Evolutionary conservation across 768 basidiomycete genomes (phyloP).

Genomic region (Gymnopilus junonius): DNA sequence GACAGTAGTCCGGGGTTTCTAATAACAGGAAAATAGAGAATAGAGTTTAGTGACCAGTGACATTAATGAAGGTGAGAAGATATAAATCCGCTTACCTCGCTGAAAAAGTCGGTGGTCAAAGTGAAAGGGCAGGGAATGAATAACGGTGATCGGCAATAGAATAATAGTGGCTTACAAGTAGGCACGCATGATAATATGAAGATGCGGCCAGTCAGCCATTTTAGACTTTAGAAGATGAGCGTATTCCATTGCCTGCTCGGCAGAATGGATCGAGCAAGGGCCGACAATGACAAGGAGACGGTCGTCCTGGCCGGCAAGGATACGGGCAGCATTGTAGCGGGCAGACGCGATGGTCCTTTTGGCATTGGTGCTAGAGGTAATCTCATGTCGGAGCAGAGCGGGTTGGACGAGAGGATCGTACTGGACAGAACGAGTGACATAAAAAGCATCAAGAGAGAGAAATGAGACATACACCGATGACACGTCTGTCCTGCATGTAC

Average conservation of each 20-base stretch:
- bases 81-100: slow-evolving; percentile 33
- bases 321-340: slow-evolving; percentile 76
- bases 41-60: neutral
- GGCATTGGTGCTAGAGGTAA: slow-evolving; percentile 67
- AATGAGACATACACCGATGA: slow-evolving; percentile 66
- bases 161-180: slow-evolving; percentile 79
- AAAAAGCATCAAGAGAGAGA: neutral
- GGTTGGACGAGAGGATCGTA: slow-evolving; percentile 98
- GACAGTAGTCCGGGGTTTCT: slow-evolving; percentile 97
- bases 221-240: slow-evolving; percentile 73
- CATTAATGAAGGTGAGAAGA: neutral
- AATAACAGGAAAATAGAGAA: slow-evolving; percentile 14
- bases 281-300: slow-evolving; percentile 91
- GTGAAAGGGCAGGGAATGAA: slow-evolving; percentile 5
- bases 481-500: slow-evolving; percentile 82
- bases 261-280: slow-evolving; percentile 93
- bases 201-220: slow-evolving; percentile 69
- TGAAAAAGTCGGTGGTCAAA: slow-evolving; percentile 18
- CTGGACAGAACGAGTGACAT: slow-evolving; percentile 39
- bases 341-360: slow-evolving; percentile 79
- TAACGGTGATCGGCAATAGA: slow-evolving; percentile 9
- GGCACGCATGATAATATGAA: slow-evolving; percentile 93
- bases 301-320: slow-evolving; percentile 85
- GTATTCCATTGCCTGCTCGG: slow-evolving; percentile 85
- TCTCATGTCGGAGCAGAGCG: slow-evolving; percentile 86